Evolutionary conservation across 805 yeast genomes (phyloP), one percentile per base, ranked within the genome.

Genomic region (Cyberlindnera japonica): DNA sequence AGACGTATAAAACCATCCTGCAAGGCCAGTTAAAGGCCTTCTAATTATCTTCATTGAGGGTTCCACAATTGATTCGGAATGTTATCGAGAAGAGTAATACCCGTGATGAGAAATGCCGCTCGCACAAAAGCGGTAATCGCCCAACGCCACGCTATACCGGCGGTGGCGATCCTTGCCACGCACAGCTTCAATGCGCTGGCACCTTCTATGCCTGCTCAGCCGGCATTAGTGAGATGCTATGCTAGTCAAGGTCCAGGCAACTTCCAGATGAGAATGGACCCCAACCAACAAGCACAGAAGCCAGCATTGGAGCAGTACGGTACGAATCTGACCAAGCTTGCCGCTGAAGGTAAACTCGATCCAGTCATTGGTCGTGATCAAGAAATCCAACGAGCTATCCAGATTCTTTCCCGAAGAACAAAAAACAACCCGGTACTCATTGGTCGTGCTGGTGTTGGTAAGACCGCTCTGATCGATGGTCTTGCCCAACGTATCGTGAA

Each of bases 351-450:
- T 21, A 87, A 87, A 54, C 69, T 91, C 27, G 99, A 91, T 56
- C 99, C 99, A 0, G 98, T 93, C 17, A 93, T 91, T 55, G 99
- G 99, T 3, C 72, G 98, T 48, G 98, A 93, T 55, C 96, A 90
- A 47, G 98, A 93, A 58, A 93, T 91, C 41, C 74, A 91, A 43
- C 71, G 99, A 44, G 91, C 98, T 0, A 83, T 91, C 41, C 98
- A 91, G 60, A 90, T 91, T 35, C 66, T 91, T 33, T 87, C 96
- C 1, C 71, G 99, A 52, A 73, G 98, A 60, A 89, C 97, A 1
- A 91, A 91, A 63, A 93, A 93, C 61, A 91, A 91, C 57, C 99
- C 99, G 0, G 95, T 93, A 1, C 63, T 91, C 40, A 89, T 93
- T 30, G 99, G 99, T 47, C 79, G 85, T 51, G 99, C 99, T 1